Evolutionary conservation across 2,329 filamentous ascomycete species (phyloP), one percentile per base, ranked within the genome.

Genomic region (Penicillium corylophilum): DNA sequence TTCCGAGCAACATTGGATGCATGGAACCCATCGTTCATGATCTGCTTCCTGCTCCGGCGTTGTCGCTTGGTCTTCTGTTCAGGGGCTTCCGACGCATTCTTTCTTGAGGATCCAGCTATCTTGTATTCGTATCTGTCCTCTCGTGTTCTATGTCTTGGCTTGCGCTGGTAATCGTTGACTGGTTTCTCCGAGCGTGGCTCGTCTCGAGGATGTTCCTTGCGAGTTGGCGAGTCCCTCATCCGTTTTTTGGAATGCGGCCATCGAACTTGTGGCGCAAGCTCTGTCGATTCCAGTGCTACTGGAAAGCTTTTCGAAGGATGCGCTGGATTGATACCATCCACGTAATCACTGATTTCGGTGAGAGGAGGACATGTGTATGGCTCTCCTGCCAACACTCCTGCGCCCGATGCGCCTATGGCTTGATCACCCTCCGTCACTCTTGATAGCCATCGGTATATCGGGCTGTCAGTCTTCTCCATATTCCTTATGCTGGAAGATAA

Each of bases 1-100:
- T 75, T 70, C 44, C 75, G 74, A 10, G 76, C 66, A 38, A 87
- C 76, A 46, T 78, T 79, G 3, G 76, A 66, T 1, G 84, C 84
- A 12, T 71, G 71, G 55, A 87, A 88, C 18, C 79, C 79, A 6
- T 75, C 67, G 67, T 84, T 79, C 7, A 85, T 71, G 36, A 80
- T 61, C 24, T 65, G 62, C 40, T 59, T 68, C 31, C 67, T 65
- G 43, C 45, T 57, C 20, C 51, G 63, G 33, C 55, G 29, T 48
- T 62, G 24, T 44, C 49, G 43, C 55, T 64, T 61, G 62, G 67
- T 54, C 61, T 70, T 50, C 35, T 53, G 48, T 33, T 45, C 49
- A 22, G 53, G 51, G 29, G 31, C 31, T 15, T 43, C 36, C 15
- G 48, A 46, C 4, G 40, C 31, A 22, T 41, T 15, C 35, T 51